These are phyloP conservation scores for Diaporthe amygdali DNA, from an alignment of 2,329 filamentous ascomycete genomes.

Conservation along the genomic window DNA sequence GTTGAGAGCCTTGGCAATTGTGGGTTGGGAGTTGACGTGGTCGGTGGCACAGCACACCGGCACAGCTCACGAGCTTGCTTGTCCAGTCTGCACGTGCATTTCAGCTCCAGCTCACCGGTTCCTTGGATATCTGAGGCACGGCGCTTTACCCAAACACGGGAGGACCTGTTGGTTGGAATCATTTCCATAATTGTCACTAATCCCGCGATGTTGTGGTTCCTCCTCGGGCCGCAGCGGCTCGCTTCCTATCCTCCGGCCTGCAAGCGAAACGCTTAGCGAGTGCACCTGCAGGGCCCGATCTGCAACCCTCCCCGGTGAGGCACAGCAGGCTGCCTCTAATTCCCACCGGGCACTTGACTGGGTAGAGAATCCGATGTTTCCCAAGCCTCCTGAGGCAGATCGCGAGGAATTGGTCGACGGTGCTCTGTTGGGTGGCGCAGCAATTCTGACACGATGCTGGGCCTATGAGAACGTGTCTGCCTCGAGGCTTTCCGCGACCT, in stretches of 20 bases:
- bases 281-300: neutral
- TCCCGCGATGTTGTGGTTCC: neutral
- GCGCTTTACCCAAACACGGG: neutral
- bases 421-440: neutral
- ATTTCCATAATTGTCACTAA: neutral
- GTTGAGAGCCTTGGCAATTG: too few relatives aligned
- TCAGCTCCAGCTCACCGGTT: neutral
- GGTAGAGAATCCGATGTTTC: neutral
- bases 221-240: constrained; percentile 2
- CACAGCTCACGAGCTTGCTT: too few relatives aligned
- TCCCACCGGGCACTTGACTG: neutral
- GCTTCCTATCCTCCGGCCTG: neutral
- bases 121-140: neutral
- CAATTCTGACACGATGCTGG: neutral
- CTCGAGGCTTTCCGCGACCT: neutral
- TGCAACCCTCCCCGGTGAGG: neutral
- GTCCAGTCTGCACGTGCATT: neutral
- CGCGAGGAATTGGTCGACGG: too few relatives aligned
- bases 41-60: too few relatives aligned
- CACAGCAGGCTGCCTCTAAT: neutral
- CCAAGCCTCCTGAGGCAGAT: neutral
- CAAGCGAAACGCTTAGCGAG: neutral
- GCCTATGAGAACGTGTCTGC: neutral
- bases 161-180: neutral
- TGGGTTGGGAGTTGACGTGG: too few relatives aligned